Conservation (phyloP, 345 rosid species). For the Ceriops decandra region DNA sequence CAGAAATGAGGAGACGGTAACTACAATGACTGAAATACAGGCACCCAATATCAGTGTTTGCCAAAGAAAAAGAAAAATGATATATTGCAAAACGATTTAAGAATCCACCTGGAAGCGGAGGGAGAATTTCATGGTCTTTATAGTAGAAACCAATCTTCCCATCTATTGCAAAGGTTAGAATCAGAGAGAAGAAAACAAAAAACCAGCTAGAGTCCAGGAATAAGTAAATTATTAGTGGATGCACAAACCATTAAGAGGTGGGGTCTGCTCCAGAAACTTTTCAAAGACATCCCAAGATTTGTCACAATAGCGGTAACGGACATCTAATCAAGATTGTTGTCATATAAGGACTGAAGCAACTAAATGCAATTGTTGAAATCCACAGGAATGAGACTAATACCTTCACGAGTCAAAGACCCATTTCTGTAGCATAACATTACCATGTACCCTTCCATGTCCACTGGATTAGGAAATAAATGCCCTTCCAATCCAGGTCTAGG, state of each 20-base stretch:
- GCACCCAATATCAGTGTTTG: neutral
- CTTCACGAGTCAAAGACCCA: constrained; percentile 93
- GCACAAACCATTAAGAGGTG: constrained; percentile 66
- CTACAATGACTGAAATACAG: neutral
- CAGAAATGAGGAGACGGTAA: neutral
- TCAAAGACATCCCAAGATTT: constrained; percentile 82
- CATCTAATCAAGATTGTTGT: constrained; percentile 34
- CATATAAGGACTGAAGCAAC: constrained; percentile 1
- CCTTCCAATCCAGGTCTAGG: constrained; percentile 82
- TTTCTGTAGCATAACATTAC: constrained; percentile 85
- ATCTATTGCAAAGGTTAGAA: constrained; percentile 37
- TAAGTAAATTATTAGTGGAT: neutral
- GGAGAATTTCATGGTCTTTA: constrained; percentile 94
- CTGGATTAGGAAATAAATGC: constrained; percentile 85
- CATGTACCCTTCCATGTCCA: constrained; percentile 88
- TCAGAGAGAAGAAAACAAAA: constrained; percentile 16
- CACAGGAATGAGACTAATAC: constrained; percentile 26
- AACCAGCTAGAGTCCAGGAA: neutral
- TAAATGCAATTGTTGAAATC: constrained; percentile 7
- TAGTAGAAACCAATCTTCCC: constrained; percentile 96
- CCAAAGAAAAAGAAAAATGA: neutral
- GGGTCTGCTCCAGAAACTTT: constrained; percentile 63
- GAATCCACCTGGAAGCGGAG: constrained; percentile 84
- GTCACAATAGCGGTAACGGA: constrained; percentile 61
- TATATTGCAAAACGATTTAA: neutral